These are phyloP conservation scores for Eruca vesicaria DNA, from an alignment of 441 rosid species.

Conservation along the genomic window DNA sequence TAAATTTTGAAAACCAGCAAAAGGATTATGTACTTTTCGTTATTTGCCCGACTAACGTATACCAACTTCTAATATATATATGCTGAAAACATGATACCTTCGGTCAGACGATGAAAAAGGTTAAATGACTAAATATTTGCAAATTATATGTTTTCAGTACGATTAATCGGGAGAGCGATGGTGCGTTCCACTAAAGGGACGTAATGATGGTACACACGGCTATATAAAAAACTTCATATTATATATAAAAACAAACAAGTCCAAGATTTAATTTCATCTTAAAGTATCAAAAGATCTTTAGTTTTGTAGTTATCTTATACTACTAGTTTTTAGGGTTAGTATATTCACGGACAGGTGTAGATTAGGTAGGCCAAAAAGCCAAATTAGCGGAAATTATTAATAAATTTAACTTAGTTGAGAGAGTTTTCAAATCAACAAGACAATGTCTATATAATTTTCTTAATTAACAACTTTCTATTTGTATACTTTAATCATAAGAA, in stretches of 20 bases:
- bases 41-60: background rate
- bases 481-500: constrained; percentile 3
- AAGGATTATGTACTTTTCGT: background rate
- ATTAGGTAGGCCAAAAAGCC: constrained; percentile 9
- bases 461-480: background rate
- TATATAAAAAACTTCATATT: constrained; percentile 12
- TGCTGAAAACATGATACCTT: background rate
- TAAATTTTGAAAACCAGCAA: background rate
- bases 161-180: constrained; percentile 25
- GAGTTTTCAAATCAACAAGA: constrained; percentile 8
- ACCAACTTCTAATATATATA: background rate
- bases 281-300: constrained; percentile 1
- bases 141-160: background rate
- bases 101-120: background rate
- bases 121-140: background rate
- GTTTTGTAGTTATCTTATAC: background rate
- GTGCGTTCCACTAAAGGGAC: constrained; percentile 24
- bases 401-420: constrained; percentile 3
- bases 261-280: constrained; percentile 11
- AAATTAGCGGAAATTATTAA: background rate
- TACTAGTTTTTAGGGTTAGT: background rate
- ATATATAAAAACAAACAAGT: constrained; percentile 17
- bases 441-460: background rate
- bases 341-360: background rate
- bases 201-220: constrained; percentile 22